phyloP scores from a whole-genome alignment of 495 filamentous ascomycete genomes.

The Stereocaulon alpinum region DNA sequence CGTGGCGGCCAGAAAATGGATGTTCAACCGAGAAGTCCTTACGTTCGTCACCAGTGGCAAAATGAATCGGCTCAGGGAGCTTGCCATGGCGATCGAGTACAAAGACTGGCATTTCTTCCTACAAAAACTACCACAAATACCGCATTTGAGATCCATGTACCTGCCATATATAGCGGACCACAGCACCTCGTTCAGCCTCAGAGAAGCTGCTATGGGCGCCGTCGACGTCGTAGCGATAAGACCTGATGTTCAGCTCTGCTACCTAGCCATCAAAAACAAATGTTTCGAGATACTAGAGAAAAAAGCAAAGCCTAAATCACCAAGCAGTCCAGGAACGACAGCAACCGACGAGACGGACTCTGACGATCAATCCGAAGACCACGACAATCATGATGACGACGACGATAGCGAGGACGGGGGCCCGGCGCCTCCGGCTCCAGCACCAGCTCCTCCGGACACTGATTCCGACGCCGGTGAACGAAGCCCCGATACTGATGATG shows the following conservation, averaged over 20 bases:
- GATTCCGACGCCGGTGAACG: slow-evolving; percentile 31
- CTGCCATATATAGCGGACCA: slow-evolving; percentile 63
- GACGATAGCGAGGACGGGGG: slow-evolving; percentile 38
- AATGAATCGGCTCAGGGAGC: slow-evolving; percentile 65
- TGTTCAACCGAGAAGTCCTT: slow-evolving; percentile 62
- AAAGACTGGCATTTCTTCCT: slow-evolving; percentile 91
- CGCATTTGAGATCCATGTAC: slow-evolving; percentile 67
- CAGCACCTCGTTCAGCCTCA: slow-evolving; percentile 41
- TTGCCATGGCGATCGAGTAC: slow-evolving; percentile 68
- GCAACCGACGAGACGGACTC: slow-evolving; percentile 20
- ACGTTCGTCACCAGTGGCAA: slow-evolving; percentile 72
- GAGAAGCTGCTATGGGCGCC: slow-evolving; percentile 74
- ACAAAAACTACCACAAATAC: slow-evolving; percentile 64
- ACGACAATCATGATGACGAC: slow-evolving; percentile 35
- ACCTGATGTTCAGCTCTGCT: slow-evolving; percentile 75
- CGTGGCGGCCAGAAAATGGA: slow-evolving; percentile 62
- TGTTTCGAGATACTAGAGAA: slow-evolving; percentile 83
- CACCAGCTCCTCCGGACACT: slow-evolving; percentile 26
- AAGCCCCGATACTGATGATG: slow-evolving; percentile 38
- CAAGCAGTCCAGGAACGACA: slow-evolving; percentile 14
- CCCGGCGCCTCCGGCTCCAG: not conserved
- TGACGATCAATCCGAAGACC: slow-evolving; percentile 32
- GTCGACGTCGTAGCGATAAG: slow-evolving; percentile 77
- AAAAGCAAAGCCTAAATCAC: slow-evolving; percentile 37
- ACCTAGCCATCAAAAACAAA: slow-evolving; percentile 69